phyloP scores from a whole-genome alignment of 2,329 filamentous ascomycete genomes.

The Pseudocercospora crystallina region DNA sequence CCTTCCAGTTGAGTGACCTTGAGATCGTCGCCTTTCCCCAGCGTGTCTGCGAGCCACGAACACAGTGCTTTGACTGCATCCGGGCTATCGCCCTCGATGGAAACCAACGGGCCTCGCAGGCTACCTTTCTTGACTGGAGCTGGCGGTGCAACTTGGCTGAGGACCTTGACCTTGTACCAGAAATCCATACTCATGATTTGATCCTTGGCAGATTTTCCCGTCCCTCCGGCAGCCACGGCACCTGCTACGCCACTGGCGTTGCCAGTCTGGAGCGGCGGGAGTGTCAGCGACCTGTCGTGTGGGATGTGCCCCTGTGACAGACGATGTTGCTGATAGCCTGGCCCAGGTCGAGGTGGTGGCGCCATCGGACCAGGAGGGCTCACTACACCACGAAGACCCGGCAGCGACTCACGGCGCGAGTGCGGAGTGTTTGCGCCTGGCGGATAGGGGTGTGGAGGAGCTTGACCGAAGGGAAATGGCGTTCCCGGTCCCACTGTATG shows the following conservation, averaged over 20 bases:
- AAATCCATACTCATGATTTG: slow-evolving; percentile 76
- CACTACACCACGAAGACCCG: slow-evolving; percentile 34
- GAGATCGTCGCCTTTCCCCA: slow-evolving; percentile 55
- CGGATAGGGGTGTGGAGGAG: slow-evolving; percentile 43
- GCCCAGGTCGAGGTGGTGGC: slow-evolving; percentile 53
- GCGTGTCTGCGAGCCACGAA: slow-evolving; percentile 58
- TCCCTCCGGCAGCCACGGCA: slow-evolving; percentile 16
- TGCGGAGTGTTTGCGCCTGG: slow-evolving; percentile 37
- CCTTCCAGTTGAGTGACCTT: slow-evolving; percentile 52
- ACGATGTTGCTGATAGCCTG: slow-evolving; percentile 36
- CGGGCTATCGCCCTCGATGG: slow-evolving; percentile 72
- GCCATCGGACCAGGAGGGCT: slow-evolving; percentile 47
- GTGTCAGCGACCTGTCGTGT: slow-evolving; percentile 51
- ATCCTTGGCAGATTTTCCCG: slow-evolving; percentile 40
- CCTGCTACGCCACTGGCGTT: slow-evolving; percentile 19
- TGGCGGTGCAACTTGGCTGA: slow-evolving; percentile 73
- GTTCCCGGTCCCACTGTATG: slow-evolving; percentile 35
- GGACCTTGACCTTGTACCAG: slow-evolving; percentile 71
- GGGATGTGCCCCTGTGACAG: slow-evolving; percentile 31
- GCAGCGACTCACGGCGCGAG: slow-evolving; percentile 43
- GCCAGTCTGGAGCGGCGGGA: slow-evolving; percentile 55
- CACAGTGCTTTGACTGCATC: slow-evolving; percentile 66
- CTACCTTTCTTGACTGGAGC: slow-evolving; percentile 44
- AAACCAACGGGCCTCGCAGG: slow-evolving; percentile 73
- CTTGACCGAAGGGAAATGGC: slow-evolving; percentile 40